phyloP scores from a whole-genome alignment of 129 eudicot species.

The Oenanthe sinensis region DNA sequence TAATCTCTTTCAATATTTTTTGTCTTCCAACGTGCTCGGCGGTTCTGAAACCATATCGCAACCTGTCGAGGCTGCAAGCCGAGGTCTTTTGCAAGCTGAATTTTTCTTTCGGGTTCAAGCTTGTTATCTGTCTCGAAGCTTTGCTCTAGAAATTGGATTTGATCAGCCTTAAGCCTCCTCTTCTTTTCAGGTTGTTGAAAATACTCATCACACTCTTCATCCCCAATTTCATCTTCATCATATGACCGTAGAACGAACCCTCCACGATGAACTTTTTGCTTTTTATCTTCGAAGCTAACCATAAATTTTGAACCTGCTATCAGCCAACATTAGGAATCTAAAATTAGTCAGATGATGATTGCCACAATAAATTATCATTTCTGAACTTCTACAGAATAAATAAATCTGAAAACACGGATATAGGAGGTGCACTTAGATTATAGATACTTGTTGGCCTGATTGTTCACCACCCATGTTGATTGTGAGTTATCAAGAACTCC shows the following conservation, averaged over 20 bases:
- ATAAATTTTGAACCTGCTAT: conserved; percentile 57
- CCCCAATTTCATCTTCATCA: conserved; percentile 56
- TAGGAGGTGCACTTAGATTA: no score
- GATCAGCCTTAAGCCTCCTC: conserved; percentile 69
- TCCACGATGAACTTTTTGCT: conserved; percentile 27
- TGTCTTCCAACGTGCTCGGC: conserved; percentile 85
- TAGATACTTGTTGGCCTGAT: no score
- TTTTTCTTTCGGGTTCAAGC: conserved; percentile 83
- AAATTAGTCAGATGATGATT: not conserved
- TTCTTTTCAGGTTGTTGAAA: conserved; percentile 81
- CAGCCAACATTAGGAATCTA: not conserved
- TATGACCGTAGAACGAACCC: conserved; percentile 29
- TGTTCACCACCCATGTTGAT: no score
- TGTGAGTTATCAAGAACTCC: no score
- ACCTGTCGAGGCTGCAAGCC: conserved; percentile 88
- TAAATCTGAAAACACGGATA: no score
- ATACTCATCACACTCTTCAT: conserved; percentile 69
- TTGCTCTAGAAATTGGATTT: conserved; percentile 69
- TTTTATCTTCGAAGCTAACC: conserved; percentile 59
- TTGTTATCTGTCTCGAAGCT: conserved; percentile 68
- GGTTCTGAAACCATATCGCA: conserved; percentile 90
- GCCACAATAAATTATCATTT: not conserved
- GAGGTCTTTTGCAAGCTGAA: conserved; percentile 86
- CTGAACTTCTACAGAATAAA: no score
- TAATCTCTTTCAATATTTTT: conserved; percentile 74